phyloP scores from a whole-genome alignment of 352 stramenopile genomes.

The Phytophthora pisi region DNA sequence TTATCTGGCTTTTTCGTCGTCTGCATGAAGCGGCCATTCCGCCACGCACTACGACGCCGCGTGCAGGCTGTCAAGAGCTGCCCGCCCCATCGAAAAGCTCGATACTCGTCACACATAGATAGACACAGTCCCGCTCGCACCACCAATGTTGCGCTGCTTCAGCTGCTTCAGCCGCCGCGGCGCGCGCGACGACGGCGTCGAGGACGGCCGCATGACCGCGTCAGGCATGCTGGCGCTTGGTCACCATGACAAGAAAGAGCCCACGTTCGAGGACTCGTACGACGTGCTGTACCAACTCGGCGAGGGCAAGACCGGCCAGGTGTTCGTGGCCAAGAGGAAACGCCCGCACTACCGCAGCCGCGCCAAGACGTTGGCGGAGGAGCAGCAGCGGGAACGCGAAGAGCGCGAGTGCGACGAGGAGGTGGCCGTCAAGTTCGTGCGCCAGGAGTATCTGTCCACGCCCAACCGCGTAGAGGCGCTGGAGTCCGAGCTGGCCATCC shows the following conservation, averaged over 20 bases:
- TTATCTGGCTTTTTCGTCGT: neutral
- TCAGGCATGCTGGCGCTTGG: conserved; percentile 13
- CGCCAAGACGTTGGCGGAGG: conserved; percentile 34
- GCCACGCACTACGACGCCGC: neutral
- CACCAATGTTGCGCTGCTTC: conserved; percentile 43
- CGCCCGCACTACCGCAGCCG: conserved; percentile 30
- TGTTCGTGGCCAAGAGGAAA: conserved; percentile 59
- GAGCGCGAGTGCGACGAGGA: conserved; percentile 50
- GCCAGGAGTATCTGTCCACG: conserved; percentile 73
- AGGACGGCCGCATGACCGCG: conserved; percentile 9
- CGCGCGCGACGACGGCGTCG: conserved; percentile 5
- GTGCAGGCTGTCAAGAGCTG: neutral
- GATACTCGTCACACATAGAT: neutral
- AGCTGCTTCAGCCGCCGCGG: conserved; percentile 29
- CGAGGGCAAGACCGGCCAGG: conserved; percentile 78
- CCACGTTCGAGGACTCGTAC: conserved; percentile 67
- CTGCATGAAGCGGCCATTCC: neutral
- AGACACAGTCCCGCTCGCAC: neutral
- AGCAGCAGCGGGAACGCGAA: conserved; percentile 71
- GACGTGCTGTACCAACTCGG: conserved; percentile 73
- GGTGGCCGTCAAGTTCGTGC: conserved; percentile 75
- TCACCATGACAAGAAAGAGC: conserved; percentile 30
- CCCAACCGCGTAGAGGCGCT: conserved; percentile 71
- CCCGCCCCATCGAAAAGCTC: neutral
- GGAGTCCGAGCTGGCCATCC: conserved; percentile 61